Percentiles rank a stretch among this genome's conserved stretches.
Conservation (phyloP, 768 basidiomycete genomes). For the Mycena rosella region DNA sequence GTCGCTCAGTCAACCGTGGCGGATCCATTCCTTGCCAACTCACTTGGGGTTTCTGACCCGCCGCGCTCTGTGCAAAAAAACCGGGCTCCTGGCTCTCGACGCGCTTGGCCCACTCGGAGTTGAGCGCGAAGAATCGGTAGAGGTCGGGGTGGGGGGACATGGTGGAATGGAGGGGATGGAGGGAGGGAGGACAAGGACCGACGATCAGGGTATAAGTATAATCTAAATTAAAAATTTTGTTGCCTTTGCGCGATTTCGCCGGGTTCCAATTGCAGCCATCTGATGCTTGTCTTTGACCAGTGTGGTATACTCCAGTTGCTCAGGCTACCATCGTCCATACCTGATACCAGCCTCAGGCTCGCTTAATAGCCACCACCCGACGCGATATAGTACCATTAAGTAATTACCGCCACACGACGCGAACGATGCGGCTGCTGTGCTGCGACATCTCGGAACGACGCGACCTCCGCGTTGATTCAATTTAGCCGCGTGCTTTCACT, state of each 20-base stretch:
- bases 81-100: conserved; percentile 66
- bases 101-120: conserved; percentile 78
- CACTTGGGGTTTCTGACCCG: conserved; percentile 79
- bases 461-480: no score
- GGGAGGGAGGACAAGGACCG: not conserved
- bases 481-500: no score
- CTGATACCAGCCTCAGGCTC: no score
- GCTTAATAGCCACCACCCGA: no score
- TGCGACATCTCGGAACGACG: no score
- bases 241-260: not conserved
- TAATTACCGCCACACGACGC: no score
- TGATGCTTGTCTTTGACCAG: not conserved
- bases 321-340: conserved; percentile 11
- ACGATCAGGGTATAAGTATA: conserved; percentile 1
- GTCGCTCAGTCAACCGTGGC: not conserved
- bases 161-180: conserved; percentile 1
- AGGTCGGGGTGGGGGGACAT: conserved; percentile 38
- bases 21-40: not conserved
- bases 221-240: not conserved
- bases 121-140: conserved; percentile 56
- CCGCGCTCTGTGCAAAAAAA: conserved; percentile 72
- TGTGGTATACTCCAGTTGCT: no score
- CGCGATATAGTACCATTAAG: no score
- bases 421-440: no score
- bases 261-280: no score